A percentile compares a stretch with the other conserved stretches of the same genome.
phyloP scores from a whole-genome alignment of 176 grass and related monocot species.

The Paspalum notatum region DNA sequence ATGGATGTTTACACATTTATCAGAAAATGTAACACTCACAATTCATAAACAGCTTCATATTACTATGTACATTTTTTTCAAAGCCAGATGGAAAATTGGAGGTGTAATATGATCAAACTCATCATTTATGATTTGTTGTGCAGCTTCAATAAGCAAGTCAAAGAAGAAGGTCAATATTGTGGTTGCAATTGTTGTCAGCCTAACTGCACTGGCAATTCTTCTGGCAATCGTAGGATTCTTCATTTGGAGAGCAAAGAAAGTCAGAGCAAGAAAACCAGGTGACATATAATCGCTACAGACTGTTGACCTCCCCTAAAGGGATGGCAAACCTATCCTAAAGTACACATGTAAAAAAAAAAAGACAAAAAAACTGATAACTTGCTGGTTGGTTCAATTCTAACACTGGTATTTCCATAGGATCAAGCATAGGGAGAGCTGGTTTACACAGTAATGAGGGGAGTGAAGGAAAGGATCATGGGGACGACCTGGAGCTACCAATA shows the following conservation, averaged over 20 bases:
- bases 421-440: constrained; percentile 33
- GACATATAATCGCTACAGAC: background rate
- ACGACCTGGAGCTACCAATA: constrained; percentile 54
- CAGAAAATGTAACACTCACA: background rate
- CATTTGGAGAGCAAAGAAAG: constrained; percentile 51
- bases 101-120: constrained; percentile 9
- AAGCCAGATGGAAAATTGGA: background rate
- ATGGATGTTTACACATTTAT: background rate
- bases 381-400: background rate
- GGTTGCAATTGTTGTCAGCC: constrained; percentile 38
- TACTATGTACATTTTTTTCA: background rate
- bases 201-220: constrained; percentile 37
- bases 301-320: background rate
- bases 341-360: background rate
- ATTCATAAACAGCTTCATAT: background rate
- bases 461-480: constrained; percentile 44
- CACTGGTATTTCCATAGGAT: constrained; percentile 22
- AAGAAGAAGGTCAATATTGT: constrained; percentile 39
- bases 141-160: constrained; percentile 42
- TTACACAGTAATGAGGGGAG: constrained; percentile 35
- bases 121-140: constrained; percentile 13
- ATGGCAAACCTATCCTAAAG: background rate
- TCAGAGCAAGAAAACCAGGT: constrained; percentile 50
- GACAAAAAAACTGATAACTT: background rate
- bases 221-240: constrained; percentile 35